Base-by-base conservation (phyloP, 2,329 filamentous ascomycete genomes). In the Aureobasidium sp. region DNA sequence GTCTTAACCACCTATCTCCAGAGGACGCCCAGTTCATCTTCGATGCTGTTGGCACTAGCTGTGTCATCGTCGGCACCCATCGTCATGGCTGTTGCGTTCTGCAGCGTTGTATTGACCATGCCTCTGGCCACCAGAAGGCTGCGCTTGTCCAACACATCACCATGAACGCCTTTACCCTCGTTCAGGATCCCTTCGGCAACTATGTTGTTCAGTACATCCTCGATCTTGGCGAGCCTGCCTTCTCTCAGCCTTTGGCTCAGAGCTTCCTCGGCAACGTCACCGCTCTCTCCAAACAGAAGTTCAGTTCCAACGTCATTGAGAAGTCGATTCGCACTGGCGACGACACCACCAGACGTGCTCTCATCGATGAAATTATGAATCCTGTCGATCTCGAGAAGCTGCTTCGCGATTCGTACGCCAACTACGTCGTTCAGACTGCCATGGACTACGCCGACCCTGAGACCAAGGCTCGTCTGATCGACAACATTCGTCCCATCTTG, bases 151-250 rank as follows among this genome's bases (percentile, higher is more conserved):
- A 84, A 64, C 85, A 90, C 71, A 97, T 99, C 74, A 97, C 92
- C 0, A 82, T 87, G 61, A 88, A 96, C 72, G 91, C 92, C n/a
- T 89, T 90, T 67, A 81, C 87, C 41, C 84, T 99, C 12, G 92
- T 99, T 24, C 92, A 97, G 74, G 94, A 99, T 74, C 93, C 94
- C 0, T 99, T 97, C 69, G 94, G 94, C 72, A 99, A 99, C 77
- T 99, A 99, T 67, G 94, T 99, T 56, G 89, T 99, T 56, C 94
- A 99, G 78, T 99, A 99, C 78, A 97, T 99, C 66, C 74, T 99
- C 68, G 94, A 97, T 72, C 83, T 97, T 61, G 92, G 92, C 67
- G 92, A 99, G 72, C 82, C 88, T 13, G 81, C 81, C 68, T 97
- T 96, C 77, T 97, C 93, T 1, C 89, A 94, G 70, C 93, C 93